Base-by-base conservation (phyloP, 345 rosid genomes). In the Hibiscus mutabilis region DNA sequence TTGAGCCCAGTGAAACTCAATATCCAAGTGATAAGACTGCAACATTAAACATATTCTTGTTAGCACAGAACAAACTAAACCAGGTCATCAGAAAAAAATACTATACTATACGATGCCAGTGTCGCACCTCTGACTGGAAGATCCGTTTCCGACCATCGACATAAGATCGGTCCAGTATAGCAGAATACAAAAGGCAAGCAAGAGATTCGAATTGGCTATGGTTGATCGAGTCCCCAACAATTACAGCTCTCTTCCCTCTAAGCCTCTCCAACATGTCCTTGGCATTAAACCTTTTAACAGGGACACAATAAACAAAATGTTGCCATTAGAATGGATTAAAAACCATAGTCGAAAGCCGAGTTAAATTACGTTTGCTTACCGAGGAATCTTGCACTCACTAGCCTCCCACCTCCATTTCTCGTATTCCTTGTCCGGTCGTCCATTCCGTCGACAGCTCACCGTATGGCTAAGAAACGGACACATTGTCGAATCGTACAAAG, bases 161-260 rank as follows among this genome's bases (percentile, higher is more conserved):
- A 22, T 16, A 63, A 55, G 81, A 66, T 33, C 51, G 15, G 79
- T 75, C 33, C 75, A 82, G 78, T 9, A 78, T 29, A 18, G 83
- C 72, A 61, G 88, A 79, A 70, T 82, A 84, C 47, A 87, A 82
- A 69, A 85, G 84, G 53, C 85, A 85, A 72, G 82, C 81, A 51
- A 87, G 86, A 53, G 91, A 84, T 58, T 87, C 89, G 79, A 83
- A 85, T 75, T 85, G 89, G 77, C 86, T 84, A 76, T 83, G 70
- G 79, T 83, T 84, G 18, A 87, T 82, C 1, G 89, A 87, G 59
- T 87, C 87, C 68, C 87, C 89, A 22, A 84, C 86, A 58, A 87
- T 44, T 44, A 83, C 77, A 60, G 85, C 60, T 59, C 87, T 80
- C 79, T 85, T 87, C 71, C 87, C 86, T 77, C 79, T 71, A 10